phyloP scores from a whole-genome alignment of 371 early-diverging fungal genomes.

The Lichtheimia ramosa region DNA sequence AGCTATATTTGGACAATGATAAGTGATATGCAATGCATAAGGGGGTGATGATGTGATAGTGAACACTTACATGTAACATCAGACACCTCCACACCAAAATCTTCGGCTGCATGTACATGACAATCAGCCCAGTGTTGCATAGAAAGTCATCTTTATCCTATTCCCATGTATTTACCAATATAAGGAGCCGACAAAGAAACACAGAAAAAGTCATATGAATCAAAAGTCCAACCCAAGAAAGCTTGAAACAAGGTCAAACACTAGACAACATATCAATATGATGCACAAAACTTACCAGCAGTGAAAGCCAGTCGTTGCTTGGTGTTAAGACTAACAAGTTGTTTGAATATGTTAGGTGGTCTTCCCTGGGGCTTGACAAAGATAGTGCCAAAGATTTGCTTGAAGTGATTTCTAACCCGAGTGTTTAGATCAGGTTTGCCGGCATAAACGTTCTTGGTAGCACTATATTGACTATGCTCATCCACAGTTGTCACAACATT shows the following conservation, averaged over 20 bases:
- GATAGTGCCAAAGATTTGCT: constrained; percentile 17
- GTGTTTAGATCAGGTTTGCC: too few species aligned
- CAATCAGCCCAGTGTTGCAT: too few species aligned
- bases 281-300: not conserved
- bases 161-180: constrained; percentile 27
- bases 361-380: constrained; percentile 34
- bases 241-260: too few species aligned
- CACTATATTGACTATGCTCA: too few species aligned
- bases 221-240: constrained; percentile 74
- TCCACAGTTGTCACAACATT: too few species aligned
- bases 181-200: constrained; percentile 49
- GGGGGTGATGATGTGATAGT: too few species aligned
- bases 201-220: constrained; percentile 73
- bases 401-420: constrained; percentile 6
- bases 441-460: too few species aligned
- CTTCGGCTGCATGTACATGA: constrained; percentile 37
- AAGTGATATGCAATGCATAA: too few species aligned
- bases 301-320: constrained; percentile 11
- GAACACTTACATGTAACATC: constrained; percentile 51
- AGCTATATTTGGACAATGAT: too few species aligned
- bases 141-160: too few species aligned
- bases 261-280: constrained; percentile 17
- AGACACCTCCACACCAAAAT: constrained; percentile 55
- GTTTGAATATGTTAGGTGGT: constrained; percentile 30
- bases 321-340: constrained; percentile 32